phyloP scores from a whole-genome alignment of 371 early-diverging fungal species.

The Circinella umbellata region DNA sequence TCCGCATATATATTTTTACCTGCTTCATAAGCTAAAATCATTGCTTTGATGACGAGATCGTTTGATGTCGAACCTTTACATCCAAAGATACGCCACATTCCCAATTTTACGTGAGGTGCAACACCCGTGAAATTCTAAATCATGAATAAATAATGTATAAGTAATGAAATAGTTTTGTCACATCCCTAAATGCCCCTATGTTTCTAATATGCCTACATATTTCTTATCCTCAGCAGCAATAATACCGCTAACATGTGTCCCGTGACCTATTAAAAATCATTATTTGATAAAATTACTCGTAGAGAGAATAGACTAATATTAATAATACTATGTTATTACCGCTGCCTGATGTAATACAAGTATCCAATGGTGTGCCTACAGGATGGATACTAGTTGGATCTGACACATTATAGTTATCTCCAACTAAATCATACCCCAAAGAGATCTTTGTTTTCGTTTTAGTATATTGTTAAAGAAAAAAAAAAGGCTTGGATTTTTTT shows the following conservation, averaged over 20 bases:
- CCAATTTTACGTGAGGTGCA: conserved; percentile 67
- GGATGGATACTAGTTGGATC: conserved; percentile 12
- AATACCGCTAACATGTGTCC: conserved; percentile 72
- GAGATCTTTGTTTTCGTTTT: conserved; percentile 13
- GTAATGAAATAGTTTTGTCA: not conserved
- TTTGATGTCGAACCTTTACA: conserved; percentile 65
- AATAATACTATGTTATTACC: no score
- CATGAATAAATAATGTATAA: not conserved
- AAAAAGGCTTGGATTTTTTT: not conserved
- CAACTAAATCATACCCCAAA: conserved; percentile 66
- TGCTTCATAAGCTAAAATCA: conserved; percentile 66
- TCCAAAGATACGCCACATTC: conserved; percentile 72
- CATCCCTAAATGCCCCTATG: not conserved
- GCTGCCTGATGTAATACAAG: not conserved
- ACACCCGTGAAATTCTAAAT: conserved; percentile 61
- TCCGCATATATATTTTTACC: conserved; percentile 38
- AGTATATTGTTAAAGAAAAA: not conserved
- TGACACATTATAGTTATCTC: conserved; percentile 24
- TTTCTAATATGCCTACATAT: conserved; percentile 24
- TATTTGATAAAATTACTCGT: not conserved
- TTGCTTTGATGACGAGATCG: conserved; percentile 71
- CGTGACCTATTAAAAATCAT: conserved; percentile 40
- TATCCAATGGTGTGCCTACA: conserved; percentile 14
- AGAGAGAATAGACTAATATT: no score
- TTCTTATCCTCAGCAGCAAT: conserved; percentile 57